Conservation (phyloP, 2,329 filamentous ascomycete species). For the Ceratocystis papillata region DNA sequence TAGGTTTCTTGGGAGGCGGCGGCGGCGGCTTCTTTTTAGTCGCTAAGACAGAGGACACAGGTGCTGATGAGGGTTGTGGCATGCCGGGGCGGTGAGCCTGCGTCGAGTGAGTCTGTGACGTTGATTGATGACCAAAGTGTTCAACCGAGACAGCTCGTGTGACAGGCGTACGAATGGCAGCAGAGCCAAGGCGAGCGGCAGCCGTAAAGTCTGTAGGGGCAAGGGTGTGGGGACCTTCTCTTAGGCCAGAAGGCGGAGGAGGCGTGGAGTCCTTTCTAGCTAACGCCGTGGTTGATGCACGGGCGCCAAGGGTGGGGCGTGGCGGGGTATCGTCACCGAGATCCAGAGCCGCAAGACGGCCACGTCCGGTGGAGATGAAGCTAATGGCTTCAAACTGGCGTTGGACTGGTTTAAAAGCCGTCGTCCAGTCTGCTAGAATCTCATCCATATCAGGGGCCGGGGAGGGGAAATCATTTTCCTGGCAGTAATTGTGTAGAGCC, state of each 20-base stretch:
- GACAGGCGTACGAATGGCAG: constrained; percentile 13
- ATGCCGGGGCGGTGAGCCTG: constrained; percentile 4
- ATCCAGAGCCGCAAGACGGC: constrained; percentile 36
- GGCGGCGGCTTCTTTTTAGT: constrained; percentile 22
- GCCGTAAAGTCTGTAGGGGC: constrained; percentile 24
- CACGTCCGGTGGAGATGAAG: constrained; percentile 56
- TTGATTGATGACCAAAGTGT: constrained; percentile 22
- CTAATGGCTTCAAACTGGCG: constrained; percentile 55
- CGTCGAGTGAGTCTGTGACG: constrained; percentile 18
- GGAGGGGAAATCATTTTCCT: constrained; percentile 56
- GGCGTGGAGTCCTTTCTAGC: neutral
- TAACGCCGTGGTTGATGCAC: constrained; percentile 14
- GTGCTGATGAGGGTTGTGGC: constrained; percentile 15
- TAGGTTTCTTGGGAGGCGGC: constrained; percentile 57
- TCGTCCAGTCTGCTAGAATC: constrained; percentile 56
- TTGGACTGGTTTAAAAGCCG: constrained; percentile 51
- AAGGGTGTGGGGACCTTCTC: constrained; percentile 19
- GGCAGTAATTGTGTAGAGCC: constrained; percentile 60
- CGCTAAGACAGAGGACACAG: constrained; percentile 9
- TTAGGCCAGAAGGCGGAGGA: neutral
- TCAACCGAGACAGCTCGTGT: constrained; percentile 17
- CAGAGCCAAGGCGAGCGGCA: constrained; percentile 16
- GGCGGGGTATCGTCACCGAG: constrained; percentile 16
- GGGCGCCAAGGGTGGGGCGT: constrained; percentile 14
- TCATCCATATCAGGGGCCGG: constrained; percentile 62